phyloP scores from a whole-genome alignment of 2,329 filamentous ascomycete genomes.

The Xylaria multiplex region DNA sequence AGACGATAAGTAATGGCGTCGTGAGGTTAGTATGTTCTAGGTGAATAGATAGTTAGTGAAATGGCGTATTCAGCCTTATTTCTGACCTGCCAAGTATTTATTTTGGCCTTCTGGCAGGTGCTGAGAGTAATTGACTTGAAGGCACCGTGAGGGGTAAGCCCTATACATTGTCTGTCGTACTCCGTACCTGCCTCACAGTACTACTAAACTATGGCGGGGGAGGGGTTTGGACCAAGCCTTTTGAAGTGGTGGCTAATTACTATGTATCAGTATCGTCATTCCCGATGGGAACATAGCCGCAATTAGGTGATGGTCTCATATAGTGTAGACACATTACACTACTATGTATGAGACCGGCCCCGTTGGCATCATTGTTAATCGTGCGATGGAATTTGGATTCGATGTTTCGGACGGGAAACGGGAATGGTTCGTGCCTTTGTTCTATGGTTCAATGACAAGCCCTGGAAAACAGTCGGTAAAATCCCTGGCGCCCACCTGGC shows the following conservation, averaged over 20 bases:
- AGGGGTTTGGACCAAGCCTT: neutral
- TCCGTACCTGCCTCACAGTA: too few species aligned
- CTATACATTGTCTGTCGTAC: too few species aligned
- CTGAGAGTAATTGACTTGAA: too few species aligned
- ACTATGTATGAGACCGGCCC: neutral
- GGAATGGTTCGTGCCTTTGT: slow-evolving; percentile 14
- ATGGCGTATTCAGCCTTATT: too few species aligned
- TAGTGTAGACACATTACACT: neutral
- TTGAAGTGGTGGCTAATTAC: neutral
- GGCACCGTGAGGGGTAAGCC: too few species aligned
- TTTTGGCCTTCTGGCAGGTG: too few species aligned
- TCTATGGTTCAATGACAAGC: slow-evolving; percentile 16
- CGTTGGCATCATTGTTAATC: neutral
- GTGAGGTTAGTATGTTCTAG: too few species aligned
- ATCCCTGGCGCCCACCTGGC: slow-evolving; percentile 23
- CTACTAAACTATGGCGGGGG: neutral
- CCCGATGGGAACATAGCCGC: neutral
- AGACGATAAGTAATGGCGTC: too few species aligned
- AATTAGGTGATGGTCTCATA: neutral
- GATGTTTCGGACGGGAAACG: neutral
- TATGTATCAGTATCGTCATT: too few species aligned
- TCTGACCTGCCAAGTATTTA: too few species aligned
- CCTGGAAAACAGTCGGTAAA: slow-evolving; percentile 8
- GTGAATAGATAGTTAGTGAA: too few species aligned
- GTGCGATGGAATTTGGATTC: neutral